These are phyloP conservation scores for Colletotrichum sp. DNA, from an alignment of 2,329 filamentous ascomycete genomes.

Conservation along the genomic window DNA sequence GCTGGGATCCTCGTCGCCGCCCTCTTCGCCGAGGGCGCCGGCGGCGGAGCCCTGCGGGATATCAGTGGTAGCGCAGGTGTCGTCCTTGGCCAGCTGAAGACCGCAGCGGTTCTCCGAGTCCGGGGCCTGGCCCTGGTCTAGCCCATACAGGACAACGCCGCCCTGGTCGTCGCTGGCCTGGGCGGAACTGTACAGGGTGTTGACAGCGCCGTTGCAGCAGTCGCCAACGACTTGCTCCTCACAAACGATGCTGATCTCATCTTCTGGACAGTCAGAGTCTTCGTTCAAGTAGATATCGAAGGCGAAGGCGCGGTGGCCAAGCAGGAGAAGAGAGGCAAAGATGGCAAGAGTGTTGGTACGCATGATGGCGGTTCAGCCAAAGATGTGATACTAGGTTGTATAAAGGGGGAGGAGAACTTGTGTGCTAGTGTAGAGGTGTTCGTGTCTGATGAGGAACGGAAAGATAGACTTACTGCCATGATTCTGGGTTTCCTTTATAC, in stretches of 20 bases:
- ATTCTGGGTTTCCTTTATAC: background rate
- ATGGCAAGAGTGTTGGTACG: background rate
- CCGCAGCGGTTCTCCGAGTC: background rate
- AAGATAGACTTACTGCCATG: background rate
- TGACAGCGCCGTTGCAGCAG: background rate
- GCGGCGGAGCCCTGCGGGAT: background rate
- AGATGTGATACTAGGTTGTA: background rate
- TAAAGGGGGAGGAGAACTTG: accelerated
- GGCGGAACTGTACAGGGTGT: background rate
- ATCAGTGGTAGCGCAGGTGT: background rate
- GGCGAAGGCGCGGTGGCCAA: background rate
- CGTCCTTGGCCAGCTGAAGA: background rate
- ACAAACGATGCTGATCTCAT: background rate
- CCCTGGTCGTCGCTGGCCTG: background rate
- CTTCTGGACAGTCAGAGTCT: background rate
- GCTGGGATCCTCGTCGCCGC: background rate
- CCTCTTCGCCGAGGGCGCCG: background rate
- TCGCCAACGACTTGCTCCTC: background rate
- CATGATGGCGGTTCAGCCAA: background rate
- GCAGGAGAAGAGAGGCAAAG: background rate
- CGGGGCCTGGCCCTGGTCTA: background rate
- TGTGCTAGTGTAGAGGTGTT: background rate
- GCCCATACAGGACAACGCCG: background rate
- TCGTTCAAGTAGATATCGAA: background rate
- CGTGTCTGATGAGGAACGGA: background rate